Conservation (phyloP, 805 yeast species). For the Candida nonsorbophila region DNA sequence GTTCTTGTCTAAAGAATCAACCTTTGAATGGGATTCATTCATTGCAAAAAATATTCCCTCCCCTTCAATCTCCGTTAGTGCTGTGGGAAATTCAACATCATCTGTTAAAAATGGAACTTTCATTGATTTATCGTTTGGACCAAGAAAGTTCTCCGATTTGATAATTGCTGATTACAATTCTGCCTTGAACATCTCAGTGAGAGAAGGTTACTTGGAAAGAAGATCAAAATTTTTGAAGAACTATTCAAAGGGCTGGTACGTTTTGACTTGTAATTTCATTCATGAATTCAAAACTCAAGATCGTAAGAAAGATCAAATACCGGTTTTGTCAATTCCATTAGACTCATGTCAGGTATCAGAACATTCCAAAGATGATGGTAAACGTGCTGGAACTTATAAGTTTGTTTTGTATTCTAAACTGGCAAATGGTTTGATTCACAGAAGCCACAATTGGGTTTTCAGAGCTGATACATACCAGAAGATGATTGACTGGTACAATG, state of each 20-base stretch:
- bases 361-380: constrained; percentile 69
- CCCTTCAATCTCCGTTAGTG: constrained; percentile 19
- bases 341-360: constrained; percentile 80
- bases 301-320: constrained; percentile 72
- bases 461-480: constrained; percentile 76
- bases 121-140: constrained; percentile 34
- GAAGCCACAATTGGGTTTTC: constrained; percentile 94
- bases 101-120: constrained; percentile 29
- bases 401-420: constrained; percentile 72
- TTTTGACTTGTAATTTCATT: constrained; percentile 77
- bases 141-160: constrained; percentile 43
- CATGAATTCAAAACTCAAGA: constrained; percentile 88
- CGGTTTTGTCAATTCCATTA: constrained; percentile 76
- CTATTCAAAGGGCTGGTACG: constrained; percentile 89
- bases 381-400: constrained; percentile 53
- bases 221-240: constrained; percentile 87
- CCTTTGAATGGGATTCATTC: constrained; percentile 86
- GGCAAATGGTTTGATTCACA: constrained; percentile 66
- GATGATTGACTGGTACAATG: constrained; percentile 84
- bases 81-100: constrained; percentile 21
- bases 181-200: constrained; percentile 56
- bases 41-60: constrained; percentile 56
- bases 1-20: constrained; percentile 70
- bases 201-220: constrained; percentile 81
- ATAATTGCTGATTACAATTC: constrained; percentile 64